Evolutionary conservation across 1,284 basidiomycete species (phyloP), one percentile per base, ranked within the genome.

Genomic region (Leccinum brunneo-olivaceum): DNA sequence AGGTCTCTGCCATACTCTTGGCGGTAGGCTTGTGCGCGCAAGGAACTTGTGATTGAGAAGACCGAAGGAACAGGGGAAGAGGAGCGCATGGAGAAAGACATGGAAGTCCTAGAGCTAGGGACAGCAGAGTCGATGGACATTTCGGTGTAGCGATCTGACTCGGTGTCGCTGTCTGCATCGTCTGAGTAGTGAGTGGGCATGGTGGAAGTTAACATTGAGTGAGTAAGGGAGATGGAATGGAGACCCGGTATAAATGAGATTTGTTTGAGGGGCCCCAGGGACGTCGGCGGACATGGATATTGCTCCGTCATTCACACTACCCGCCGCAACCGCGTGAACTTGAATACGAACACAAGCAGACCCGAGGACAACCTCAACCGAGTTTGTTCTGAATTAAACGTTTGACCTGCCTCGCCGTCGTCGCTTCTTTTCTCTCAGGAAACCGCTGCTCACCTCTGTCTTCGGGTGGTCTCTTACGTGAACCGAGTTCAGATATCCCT

Each of bases 1-100:
- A 88, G 59, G 19, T 69, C 72, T 27, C 85, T 69, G 0, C 85
- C 85, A 49, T 76, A 81, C 54, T 86, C 83, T 29, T 77, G 70
- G 38, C 71, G 73, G 60, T 77, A 81, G 1, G 76, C 72, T 30
- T 73, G 70, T 11, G 70, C 74, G 19, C 73, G 75, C 34, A 84
- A 50, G 1, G 81, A 83, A 50, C 71, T 76, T 0, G 81, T 79
- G 55, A 84, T 59, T 1, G 84, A 85, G 53, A 73, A 71, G 5
- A 85, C 71, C n/a, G 84, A 86, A 7, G 77, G 79, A 8, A 65
- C 60, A 3, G 84, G 83, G 3, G 84, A 84, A 2, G 62, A 62
- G 3, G 83, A 81, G 39, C 79, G 79, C 69, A 76, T 70, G 0
- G 73, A 73, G 6, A 54, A 38, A 46, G 71, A 68, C 37, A 65